Evolutionary conservation across 768 basidiomycete species (phyloP), one percentile per base, ranked within the genome.

Genomic region (Epithele typhae): DNA sequence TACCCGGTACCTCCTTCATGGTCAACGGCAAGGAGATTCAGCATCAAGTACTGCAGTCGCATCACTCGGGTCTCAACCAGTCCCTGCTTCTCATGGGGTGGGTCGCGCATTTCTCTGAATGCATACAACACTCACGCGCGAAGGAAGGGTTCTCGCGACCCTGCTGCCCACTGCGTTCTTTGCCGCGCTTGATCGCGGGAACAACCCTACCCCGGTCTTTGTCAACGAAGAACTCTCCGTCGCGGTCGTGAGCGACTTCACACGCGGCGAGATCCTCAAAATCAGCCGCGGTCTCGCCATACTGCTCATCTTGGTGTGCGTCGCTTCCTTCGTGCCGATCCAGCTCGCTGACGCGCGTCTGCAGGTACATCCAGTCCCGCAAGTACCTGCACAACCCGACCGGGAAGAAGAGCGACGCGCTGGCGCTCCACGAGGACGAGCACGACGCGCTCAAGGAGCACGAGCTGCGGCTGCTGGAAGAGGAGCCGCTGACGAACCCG

Each of bases 351-450:
- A 7, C 8, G 7, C 27, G 21, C 12, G 10, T 32, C 9, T 8
- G 14, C 40, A 82, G 84, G 14, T 87, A 89, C 54, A 59, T 86
- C 27, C 70, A 66, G 48, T 86, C 85, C 10, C 76, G 85, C 11
- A 70, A 87, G 19, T 89, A 77, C 65, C 63, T 86, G 30, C 80
- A 84, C 62, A 75, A 86, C 56, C 84, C 84, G 3, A 84, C 85
- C 0, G 83, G 82, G 5, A 70, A 79, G 2, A 70, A 79, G 2
- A 30, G 14, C 22, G 73, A 78, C 47, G 68, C 65, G 18, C 64
- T 78, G n/a, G 54, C 57, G 11, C 58, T 67, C 4, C 66, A 68
- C 23, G 68, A 73, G 2, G 64, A 73, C 36, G 75, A 76, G 5
- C 67, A 67, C 0, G 45, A 37, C 7, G 64, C 51, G 15, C 22